A percentile compares a stretch with the other conserved stretches of the same genome.
Evolutionary conservation across 2,329 filamentous ascomycete genomes (phyloP).

Genomic region (Aspergillus amoenus): DNA sequence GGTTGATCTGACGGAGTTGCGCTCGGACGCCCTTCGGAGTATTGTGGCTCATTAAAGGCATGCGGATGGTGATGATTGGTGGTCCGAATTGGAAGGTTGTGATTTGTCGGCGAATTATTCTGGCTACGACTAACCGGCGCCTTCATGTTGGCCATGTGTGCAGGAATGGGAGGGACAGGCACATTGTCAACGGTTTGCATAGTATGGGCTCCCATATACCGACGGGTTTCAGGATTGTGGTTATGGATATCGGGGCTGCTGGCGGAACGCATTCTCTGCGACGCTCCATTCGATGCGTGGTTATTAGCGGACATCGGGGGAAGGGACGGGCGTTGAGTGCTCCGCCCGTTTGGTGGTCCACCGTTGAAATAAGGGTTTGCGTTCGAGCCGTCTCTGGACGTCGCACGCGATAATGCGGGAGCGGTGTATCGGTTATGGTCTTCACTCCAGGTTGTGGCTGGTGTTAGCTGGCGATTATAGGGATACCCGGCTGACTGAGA

Average conservation of each 20-base stretch:
- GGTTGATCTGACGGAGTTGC: constrained; percentile 30
- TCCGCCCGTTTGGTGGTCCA: constrained; percentile 56
- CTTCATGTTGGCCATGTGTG: constrained; percentile 63
- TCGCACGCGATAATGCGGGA: constrained; percentile 76
- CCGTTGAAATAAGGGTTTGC: constrained; percentile 62
- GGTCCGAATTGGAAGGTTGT: constrained; percentile 66
- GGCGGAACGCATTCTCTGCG: constrained; percentile 80
- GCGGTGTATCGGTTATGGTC: constrained; percentile 81
- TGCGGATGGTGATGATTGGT: constrained; percentile 53
- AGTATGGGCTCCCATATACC: constrained; percentile 55
- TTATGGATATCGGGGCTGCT: constrained; percentile 93
- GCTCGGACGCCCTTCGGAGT: constrained; percentile 32
- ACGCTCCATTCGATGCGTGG: constrained; percentile 51
- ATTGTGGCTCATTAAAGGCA: constrained; percentile 40
- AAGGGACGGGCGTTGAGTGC: constrained; percentile 70
- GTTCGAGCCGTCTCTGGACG: constrained; percentile 73
- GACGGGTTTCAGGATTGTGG: constrained; percentile 52
- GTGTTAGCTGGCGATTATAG: constrained; percentile 72
- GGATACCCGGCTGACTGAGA: constrained; percentile 67
- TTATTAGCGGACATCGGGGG: constrained; percentile 64
- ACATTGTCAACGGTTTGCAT: constrained; percentile 56
- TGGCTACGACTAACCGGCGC: constrained; percentile 71
- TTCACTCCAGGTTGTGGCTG: constrained; percentile 69
- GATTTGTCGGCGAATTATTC: constrained; percentile 72
- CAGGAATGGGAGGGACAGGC: constrained; percentile 74